Conservation (phyloP, 2,329 filamentous ascomycete genomes). For the Hypoxylon sp. region DNA sequence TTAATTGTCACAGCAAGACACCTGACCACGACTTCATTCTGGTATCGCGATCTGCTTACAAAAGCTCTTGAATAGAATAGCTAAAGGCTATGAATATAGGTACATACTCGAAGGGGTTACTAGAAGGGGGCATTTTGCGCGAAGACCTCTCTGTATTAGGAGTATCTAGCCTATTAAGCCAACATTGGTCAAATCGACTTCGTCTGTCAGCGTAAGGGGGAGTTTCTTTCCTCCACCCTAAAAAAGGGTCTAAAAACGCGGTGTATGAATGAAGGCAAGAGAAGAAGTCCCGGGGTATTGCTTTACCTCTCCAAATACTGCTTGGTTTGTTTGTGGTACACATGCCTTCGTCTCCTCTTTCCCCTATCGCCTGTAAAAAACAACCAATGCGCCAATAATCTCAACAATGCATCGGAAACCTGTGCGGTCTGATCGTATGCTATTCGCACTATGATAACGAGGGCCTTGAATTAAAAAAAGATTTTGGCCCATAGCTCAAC, state of each 20-base stretch:
- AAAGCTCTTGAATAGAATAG: not conserved
- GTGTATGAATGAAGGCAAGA: conserved; percentile 21
- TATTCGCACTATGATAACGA: conserved; percentile 12
- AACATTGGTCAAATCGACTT: not conserved
- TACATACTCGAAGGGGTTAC: not conserved
- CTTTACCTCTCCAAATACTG: conserved; percentile 43
- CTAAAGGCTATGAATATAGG: not conserved
- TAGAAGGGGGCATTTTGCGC: not conserved
- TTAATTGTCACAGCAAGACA: too few species aligned
- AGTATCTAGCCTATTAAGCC: conserved; percentile 5
- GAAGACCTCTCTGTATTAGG: conserved; percentile 6
- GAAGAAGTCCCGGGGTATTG: conserved; percentile 47
- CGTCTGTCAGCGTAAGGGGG: not conserved
- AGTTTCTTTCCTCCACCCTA: not conserved
- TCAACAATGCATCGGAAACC: conserved; percentile 5
- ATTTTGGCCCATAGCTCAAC: conserved; percentile 7
- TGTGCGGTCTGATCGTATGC: conserved; percentile 20
- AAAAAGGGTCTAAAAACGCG: not conserved
- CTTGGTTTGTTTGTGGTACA: conserved; percentile 50
- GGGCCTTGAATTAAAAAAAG: conserved; percentile 2
- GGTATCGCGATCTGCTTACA: not conserved
- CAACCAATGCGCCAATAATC: conserved; percentile 13
- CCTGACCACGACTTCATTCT: too few species aligned
- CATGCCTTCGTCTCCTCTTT: conserved; percentile 49
- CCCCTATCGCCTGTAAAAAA: conserved; percentile 32